phyloP scores from a whole-genome alignment of 495 filamentous ascomycete genomes.

The Friedmanniomyces simplex region DNA sequence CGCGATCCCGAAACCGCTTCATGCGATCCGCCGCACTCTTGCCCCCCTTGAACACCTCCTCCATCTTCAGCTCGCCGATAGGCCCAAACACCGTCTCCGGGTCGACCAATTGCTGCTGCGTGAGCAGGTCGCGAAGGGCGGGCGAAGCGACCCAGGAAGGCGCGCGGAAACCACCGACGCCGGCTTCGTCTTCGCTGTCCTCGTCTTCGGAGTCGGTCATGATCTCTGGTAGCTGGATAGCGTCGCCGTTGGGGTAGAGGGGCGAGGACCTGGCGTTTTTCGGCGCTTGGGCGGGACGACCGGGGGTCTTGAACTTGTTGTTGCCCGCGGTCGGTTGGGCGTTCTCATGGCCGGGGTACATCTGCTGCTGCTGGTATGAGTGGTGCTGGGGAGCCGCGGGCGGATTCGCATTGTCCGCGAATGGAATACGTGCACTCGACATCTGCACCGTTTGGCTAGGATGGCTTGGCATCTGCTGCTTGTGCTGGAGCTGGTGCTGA shows the following conservation, averaged over 20 bases:
- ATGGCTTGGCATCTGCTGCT: conserved; percentile 45
- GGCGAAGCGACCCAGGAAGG: conserved; percentile 81
- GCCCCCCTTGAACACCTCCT: conserved; percentile 70
- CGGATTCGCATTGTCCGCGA: conserved; percentile 49
- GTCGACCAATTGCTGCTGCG: conserved; percentile 70
- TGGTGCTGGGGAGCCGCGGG: conserved; percentile 13
- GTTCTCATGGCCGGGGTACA: conserved; percentile 28
- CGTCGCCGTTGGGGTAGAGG: conserved; percentile 67
- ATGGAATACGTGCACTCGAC: conserved; percentile 79
- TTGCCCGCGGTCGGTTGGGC: conserved; percentile 39
- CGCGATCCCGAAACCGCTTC: conserved; percentile 75
- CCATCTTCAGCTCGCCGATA: conserved; percentile 75
- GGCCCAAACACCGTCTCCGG: conserved; percentile 84
- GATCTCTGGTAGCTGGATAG: conserved; percentile 79
- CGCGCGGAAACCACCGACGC: conserved; percentile 40
- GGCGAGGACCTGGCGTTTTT: conserved; percentile 57
- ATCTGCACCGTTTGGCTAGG: conserved; percentile 71
- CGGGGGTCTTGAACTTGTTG: conserved; percentile 49
- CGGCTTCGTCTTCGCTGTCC: conserved; percentile 49
- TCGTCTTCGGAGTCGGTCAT: conserved; percentile 79
- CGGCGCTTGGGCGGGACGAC: conserved; percentile 29
- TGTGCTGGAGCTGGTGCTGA: conserved; percentile 40
- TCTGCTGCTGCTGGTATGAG: conserved; percentile 5
- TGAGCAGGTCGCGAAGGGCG: conserved; percentile 56
- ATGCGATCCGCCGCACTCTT: conserved; percentile 60